A percentile compares a stretch with the other conserved stretches of the same genome.
Evolutionary conservation across 495 filamentous ascomycete species (phyloP).

Genomic region (Tuber borchii): DNA sequence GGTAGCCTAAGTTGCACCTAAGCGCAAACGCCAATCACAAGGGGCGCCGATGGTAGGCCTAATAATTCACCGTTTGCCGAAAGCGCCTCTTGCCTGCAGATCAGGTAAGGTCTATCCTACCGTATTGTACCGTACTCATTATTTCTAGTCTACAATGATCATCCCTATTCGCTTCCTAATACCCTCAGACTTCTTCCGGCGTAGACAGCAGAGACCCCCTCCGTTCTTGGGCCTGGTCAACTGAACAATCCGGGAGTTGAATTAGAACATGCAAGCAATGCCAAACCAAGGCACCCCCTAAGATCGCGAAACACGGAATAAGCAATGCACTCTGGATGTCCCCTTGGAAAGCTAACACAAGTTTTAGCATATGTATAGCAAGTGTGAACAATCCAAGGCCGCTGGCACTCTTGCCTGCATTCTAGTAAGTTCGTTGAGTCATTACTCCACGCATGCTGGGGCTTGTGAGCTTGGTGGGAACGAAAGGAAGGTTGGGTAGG

Average conservation of each 20-base stretch:
- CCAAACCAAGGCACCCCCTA: neutral
- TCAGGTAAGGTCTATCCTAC: neutral
- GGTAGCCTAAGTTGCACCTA: neutral
- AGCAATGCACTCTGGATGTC: neutral
- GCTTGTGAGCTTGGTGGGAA: neutral
- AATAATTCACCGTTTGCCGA: neutral
- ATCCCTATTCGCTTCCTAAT: neutral
- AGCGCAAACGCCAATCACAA: neutral
- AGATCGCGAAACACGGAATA: neutral
- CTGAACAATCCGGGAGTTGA: neutral
- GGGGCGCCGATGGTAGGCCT: neutral
- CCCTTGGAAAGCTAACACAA: neutral
- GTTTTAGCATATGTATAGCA: neutral
- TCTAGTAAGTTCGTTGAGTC: neutral
- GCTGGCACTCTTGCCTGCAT: neutral
- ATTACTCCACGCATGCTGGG: neutral
- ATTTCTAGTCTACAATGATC: neutral
- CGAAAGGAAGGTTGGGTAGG: neutral
- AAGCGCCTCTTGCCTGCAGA: neutral
- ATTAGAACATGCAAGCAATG: neutral
- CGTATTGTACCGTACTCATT: neutral
- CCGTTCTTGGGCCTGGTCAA: neutral
- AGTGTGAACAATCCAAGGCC: neutral
- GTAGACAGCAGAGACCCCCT: neutral
- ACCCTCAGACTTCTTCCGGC: neutral